Conservation (phyloP, 116 monocot species). For the Trichopus zeylanicus region DNA sequence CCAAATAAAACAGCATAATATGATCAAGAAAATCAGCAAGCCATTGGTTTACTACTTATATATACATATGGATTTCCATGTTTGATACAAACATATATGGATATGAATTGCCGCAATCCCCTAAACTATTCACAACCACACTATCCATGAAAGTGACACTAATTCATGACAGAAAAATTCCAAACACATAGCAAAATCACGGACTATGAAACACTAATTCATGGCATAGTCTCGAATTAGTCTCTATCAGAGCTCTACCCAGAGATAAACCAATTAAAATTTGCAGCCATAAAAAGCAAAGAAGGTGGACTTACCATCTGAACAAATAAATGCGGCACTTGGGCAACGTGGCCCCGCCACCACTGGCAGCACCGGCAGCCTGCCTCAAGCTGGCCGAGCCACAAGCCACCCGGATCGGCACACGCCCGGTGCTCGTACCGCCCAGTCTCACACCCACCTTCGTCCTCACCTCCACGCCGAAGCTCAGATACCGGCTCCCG, state of each 20-base stretch:
- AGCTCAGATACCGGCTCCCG: constrained; percentile 25
- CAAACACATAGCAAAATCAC: no score
- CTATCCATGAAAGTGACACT: no score
- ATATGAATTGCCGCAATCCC: no score
- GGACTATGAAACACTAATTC: no score
- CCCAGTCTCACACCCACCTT: constrained; percentile 18
- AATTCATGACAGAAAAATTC: no score
- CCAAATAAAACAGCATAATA: neutral
- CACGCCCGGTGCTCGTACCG: constrained; percentile 19
- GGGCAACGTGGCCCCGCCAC: constrained; percentile 9
- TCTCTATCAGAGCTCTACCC: no score
- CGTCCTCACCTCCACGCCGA: constrained; percentile 38
- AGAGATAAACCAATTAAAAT: neutral
- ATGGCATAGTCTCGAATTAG: no score
- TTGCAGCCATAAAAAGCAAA: neutral
- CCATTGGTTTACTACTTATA: no score
- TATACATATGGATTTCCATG: no score
- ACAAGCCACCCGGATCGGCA: constrained; percentile 47
- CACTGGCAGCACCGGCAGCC: constrained; percentile 1
- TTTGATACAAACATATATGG: no score
- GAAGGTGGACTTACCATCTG: constrained; percentile 38
- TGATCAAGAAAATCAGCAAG: neutral
- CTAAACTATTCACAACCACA: no score
- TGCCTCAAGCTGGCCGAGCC: constrained; percentile 40
- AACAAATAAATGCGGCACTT: constrained; percentile 45